phyloP scores from a whole-genome alignment of 441 rosid species.

The Erysimum cheiri region DNA sequence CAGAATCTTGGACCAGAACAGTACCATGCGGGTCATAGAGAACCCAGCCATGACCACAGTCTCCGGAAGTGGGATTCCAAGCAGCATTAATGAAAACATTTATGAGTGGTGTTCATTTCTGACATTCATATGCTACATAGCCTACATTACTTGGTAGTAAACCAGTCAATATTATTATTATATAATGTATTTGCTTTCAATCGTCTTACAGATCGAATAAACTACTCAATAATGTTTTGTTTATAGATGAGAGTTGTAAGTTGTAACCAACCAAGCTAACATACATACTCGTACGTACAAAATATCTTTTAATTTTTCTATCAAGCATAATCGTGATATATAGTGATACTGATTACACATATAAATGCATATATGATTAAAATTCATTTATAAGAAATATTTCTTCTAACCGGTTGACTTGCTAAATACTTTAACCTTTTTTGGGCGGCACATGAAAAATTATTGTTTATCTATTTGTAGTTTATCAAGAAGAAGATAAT shows the following conservation, averaged over 20 bases:
- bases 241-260: constrained; percentile 16
- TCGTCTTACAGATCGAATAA: neutral
- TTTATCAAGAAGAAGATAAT: neutral
- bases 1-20: no score
- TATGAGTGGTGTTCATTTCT: no score
- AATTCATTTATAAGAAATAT: neutral
- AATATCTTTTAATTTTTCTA: neutral
- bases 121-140: no score
- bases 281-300: neutral
- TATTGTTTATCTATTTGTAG: neutral
- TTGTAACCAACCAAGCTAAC: constrained; percentile 4
- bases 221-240: neutral
- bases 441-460: neutral
- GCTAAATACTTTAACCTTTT: neutral
- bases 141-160: no score
- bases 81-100: no score
- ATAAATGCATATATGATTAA: neutral
- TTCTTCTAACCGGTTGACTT: constrained; percentile 11
- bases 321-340: neutral
- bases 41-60: no score
- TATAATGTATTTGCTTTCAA: neutral
- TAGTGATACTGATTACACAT: neutral
- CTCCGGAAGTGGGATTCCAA: no score
- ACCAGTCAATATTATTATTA: neutral
- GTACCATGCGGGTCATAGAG: no score